phyloP scores from a whole-genome alignment of 371 early-diverging fungal species.

The Amoeboaphelidium protococcarum region DNA sequence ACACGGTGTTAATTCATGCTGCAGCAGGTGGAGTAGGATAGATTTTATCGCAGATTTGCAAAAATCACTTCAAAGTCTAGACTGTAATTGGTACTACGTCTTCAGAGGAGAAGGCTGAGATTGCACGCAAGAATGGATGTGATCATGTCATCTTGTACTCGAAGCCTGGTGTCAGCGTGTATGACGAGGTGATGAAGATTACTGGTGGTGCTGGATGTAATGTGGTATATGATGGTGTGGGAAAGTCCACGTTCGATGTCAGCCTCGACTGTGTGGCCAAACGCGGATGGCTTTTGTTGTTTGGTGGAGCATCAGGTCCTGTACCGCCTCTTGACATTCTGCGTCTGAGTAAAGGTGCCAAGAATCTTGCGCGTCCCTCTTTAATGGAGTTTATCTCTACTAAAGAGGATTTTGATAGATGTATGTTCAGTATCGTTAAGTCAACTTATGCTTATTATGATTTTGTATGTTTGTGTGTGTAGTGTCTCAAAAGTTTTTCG shows the following conservation, averaged over 20 bases:
- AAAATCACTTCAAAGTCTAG: conserved; percentile 48
- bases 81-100: conserved; percentile 69
- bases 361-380: neutral
- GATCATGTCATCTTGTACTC: conserved; percentile 21
- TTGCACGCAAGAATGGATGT: conserved; percentile 18
- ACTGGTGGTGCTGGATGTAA: conserved; percentile 49
- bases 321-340: conserved; percentile 17
- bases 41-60: conserved; percentile 39
- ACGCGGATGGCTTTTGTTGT: conserved; percentile 58
- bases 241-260: conserved; percentile 53
- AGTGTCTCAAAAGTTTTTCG: too few relatives aligned
- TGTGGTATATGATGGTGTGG: conserved; percentile 79
- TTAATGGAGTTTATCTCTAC: neutral
- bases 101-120: conserved; percentile 42
- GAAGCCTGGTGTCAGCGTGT: conserved; percentile 22
- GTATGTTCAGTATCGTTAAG: too few relatives aligned
- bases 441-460: too few relatives aligned
- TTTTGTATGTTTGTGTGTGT: too few relatives aligned
- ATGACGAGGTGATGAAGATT: conserved; percentile 38
- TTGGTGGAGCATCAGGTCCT: conserved; percentile 72
- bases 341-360: neutral
- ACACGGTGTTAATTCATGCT: conserved; percentile 59
- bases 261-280: conserved; percentile 37
- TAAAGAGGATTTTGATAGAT: neutral
- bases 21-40: conserved; percentile 76